Evolutionary conservation across 2,329 filamentous ascomycete genomes (phyloP).

Genomic region (Mycosphaerella sp.): DNA sequence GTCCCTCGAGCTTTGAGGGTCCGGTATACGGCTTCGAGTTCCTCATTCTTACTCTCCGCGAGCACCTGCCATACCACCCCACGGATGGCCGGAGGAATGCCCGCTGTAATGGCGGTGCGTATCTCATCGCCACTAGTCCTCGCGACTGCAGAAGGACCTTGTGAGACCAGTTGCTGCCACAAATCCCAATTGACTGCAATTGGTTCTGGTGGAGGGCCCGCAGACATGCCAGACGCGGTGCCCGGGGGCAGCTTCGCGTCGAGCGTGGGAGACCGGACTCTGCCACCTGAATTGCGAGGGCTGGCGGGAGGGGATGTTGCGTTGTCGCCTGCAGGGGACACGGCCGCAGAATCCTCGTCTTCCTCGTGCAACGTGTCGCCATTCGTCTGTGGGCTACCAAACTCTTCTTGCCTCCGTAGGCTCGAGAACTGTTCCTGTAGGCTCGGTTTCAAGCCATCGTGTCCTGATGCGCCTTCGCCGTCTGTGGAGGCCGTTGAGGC

Average conservation of each 20-base stretch:
- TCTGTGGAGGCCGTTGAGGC: slow-evolving; percentile 21
- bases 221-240: slow-evolving; percentile 73
- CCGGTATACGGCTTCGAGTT: slow-evolving; percentile 78
- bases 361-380: slow-evolving; percentile 16
- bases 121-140: slow-evolving; percentile 84
- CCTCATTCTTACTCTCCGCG: slow-evolving; percentile 88
- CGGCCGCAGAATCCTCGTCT: slow-evolving; percentile 7
- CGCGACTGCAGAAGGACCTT: slow-evolving; percentile 82
- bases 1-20: slow-evolving; percentile 75
- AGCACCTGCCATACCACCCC: slow-evolving; percentile 99
- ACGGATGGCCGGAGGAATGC: slow-evolving; percentile 88
- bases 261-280: slow-evolving; percentile 53
- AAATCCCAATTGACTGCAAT: slow-evolving; percentile 93
- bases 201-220: slow-evolving; percentile 65
- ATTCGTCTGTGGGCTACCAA: slow-evolving; percentile 24
- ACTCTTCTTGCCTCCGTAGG: slow-evolving; percentile 42
- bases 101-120: slow-evolving; percentile 82
- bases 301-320: slow-evolving; percentile 30
- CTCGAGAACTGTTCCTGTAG: slow-evolving; percentile 44
- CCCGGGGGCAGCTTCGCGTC: slow-evolving; percentile 72
- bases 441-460: slow-evolving; percentile 33
- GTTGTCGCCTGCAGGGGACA: slow-evolving; percentile 34
- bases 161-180: slow-evolving; percentile 93
- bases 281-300: slow-evolving; percentile 25
- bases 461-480: slow-evolving; percentile 23